phyloP scores from a whole-genome alignment of 1,284 basidiomycete species.

The Puccinia polysora region DNA sequence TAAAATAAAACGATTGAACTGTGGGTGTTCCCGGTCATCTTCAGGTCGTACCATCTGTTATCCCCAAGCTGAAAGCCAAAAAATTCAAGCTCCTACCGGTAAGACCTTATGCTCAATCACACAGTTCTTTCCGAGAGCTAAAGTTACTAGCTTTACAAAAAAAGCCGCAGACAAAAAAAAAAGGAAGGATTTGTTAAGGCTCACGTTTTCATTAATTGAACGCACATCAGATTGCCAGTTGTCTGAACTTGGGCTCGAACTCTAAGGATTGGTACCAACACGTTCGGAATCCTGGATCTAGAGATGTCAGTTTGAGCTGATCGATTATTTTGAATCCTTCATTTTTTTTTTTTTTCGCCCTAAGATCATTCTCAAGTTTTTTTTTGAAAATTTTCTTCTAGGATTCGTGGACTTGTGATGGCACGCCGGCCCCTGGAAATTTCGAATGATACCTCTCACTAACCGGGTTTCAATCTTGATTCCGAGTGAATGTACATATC shows the following conservation, averaged over 20 bases:
- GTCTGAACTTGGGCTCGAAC: constrained; percentile 2
- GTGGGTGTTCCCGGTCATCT: neutral
- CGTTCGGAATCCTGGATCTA: constrained; percentile 2
- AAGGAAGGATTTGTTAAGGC: neutral
- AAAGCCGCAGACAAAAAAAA: too few species aligned
- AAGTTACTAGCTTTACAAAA: too few species aligned
- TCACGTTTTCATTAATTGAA: neutral
- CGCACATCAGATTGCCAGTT: constrained; percentile 3
- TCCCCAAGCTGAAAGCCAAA: neutral
- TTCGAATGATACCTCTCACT: too few species aligned
- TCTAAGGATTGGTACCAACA: constrained; percentile 25
- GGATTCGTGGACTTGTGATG: constrained; percentile 19
- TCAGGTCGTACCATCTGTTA: constrained; percentile 28
- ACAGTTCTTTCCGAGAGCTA: too few species aligned
- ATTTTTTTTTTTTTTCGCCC: neutral
- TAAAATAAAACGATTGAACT: neutral
- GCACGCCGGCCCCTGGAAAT: neutral
- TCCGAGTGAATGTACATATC: too few species aligned
- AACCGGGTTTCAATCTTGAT: too few species aligned
- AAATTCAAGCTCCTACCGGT: constrained; percentile 2
- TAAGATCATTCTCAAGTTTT: neutral
- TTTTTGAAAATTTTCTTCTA: too few species aligned
- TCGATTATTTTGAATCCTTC: neutral
- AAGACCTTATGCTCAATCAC: neutral
- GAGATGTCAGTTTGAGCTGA: constrained; percentile 16